Base-by-base conservation (phyloP, 345 rosid genomes). In the Orychophragmus violaceus region DNA sequence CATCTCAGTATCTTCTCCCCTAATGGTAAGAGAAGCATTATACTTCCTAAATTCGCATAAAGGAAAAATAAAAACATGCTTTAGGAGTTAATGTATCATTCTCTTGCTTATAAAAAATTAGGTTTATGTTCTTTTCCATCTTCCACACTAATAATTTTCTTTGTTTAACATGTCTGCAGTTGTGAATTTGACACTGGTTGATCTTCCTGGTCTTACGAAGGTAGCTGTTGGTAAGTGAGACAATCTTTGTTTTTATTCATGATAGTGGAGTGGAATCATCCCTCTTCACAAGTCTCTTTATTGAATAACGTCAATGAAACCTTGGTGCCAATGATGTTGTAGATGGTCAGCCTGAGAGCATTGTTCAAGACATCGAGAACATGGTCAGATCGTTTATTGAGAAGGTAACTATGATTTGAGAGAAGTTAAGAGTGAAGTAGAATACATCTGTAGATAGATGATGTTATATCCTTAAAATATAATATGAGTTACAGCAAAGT, bases 161-260 rank as follows among this genome's bases (percentile, higher is more conserved):
- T 76, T 70, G 2, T 42, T 51, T 29, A 32, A 25, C 39, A 21
- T 42, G 59, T 64, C 62, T 41, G 82, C 80, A 90, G 98, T 93
- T 80, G 98, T 90, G 67, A 93, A 93, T 81, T 78, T 93, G 88
- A 93, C 98, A 37, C 77, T 93, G 76, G 65, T 93, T 50, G 98
- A 93, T 78, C 98, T 90, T 75, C 98, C 98, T 59, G 98, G 97
- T 44, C 90, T 93, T 53, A 93, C 98, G 52, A 93, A 93, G 82
- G 92, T 93, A 71, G 98, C 98, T 76, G 85, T 93, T 41, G 97
- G 98, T 93, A 59, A 57, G 68, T 51, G 71, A 63, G 37, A 10
- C 27, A 8, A 11, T 55, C 27, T 53, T 23, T 50, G 33, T 59
- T n/a, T 59, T n/a, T 56, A 18, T 56, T 33, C 35, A 29, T 35